A percentile compares a stretch with the other conserved stretches of the same genome.
phyloP scores from a whole-genome alignment of 805 yeast genomes.

The Suhomyces tanzawaensis region DNA sequence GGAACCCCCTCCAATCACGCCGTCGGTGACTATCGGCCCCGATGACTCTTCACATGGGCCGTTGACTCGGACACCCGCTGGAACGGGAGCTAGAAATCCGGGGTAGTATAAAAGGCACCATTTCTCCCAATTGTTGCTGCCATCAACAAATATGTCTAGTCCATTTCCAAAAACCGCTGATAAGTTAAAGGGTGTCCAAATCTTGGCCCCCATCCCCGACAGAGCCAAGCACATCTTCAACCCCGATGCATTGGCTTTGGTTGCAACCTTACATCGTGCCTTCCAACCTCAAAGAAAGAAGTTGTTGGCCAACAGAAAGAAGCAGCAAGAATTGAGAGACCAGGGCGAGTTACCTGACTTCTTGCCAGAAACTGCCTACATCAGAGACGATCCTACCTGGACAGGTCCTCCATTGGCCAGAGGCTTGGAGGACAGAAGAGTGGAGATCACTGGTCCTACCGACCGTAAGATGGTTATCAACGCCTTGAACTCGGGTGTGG shows the following conservation, averaged over 20 bases:
- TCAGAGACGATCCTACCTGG: slow-evolving; percentile 74
- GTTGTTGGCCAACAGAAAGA: slow-evolving; percentile 59
- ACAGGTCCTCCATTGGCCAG: slow-evolving; percentile 71
- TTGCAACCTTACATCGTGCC: slow-evolving; percentile 70
- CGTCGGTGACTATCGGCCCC: neutral
- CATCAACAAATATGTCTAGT: slow-evolving; percentile 37
- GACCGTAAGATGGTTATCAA: slow-evolving; percentile 81
- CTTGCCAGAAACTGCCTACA: slow-evolving; percentile 63
- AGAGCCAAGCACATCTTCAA: slow-evolving; percentile 54
- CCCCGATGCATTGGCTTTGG: slow-evolving; percentile 62
- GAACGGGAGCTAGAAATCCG: no score
- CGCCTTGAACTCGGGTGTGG: slow-evolving; percentile 74
- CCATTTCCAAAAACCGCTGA: slow-evolving; percentile 48
- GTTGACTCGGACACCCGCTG: slow-evolving; percentile 4
- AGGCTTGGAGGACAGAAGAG: slow-evolving; percentile 71
- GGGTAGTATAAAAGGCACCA: slow-evolving; percentile 7
- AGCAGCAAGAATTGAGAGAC: slow-evolving; percentile 60
- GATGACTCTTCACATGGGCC: no score
- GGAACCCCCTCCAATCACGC: no score
- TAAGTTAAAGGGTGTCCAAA: slow-evolving; percentile 50
- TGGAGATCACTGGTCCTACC: slow-evolving; percentile 84
- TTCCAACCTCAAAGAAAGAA: slow-evolving; percentile 61
- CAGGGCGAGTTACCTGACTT: slow-evolving; percentile 61
- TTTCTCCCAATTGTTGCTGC: slow-evolving; percentile 1
- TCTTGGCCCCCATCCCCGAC: slow-evolving; percentile 51